Evolutionary conservation across 257 asterid species (phyloP), one percentile per base, ranked within the genome.

Genomic region (Solanum ossicruentum): DNA sequence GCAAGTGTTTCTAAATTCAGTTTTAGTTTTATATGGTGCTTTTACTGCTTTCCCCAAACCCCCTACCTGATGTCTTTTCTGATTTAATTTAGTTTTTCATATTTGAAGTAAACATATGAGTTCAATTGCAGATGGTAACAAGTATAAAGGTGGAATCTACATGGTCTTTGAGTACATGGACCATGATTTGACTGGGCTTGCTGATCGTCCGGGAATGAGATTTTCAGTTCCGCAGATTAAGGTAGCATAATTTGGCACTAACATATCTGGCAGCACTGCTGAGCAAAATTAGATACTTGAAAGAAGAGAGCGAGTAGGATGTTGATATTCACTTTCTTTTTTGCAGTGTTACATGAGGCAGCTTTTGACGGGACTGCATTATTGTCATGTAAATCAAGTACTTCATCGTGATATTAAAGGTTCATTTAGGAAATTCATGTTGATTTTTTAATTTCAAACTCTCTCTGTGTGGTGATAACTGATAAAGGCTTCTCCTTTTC

Each of bases 141-240:
- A 92, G 89, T 93, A 93, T 90, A 93, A 93, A 85, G 99, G 98
- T 2, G 92, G 86, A 88, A 96, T 96, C 85, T 96, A 96, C 92
- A 96, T 96, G 98, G 98, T 96, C 32, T 96, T 93, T 87, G 99
- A 96, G 92, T 96, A 96, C 89, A 96, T 96, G 98, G 98, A 96
- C 87, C 99, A 94, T 85, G 99, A 96, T 88, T 89, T 96, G 87
- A 94, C 98, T 67, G 99, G 98, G 85, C 99, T 96, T 82, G 91
- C 98, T n/a, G 98, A 96, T 92, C 98, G 98, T 83, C 99, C 99
- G 82, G 99, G 99, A 81, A 82, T 95, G 90, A 91, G 97, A 91
- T 96, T 96, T 90, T 85, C 98, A 18, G 88, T 96, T 87, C 97
- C 98, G 6, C 99, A 96, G 88, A 96, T 96, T 63, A 96, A 96